Evolutionary conservation across 2,329 filamentous ascomycete genomes (phyloP), one percentile per base, ranked within the genome.

Genomic region (Phoma herbarum): DNA sequence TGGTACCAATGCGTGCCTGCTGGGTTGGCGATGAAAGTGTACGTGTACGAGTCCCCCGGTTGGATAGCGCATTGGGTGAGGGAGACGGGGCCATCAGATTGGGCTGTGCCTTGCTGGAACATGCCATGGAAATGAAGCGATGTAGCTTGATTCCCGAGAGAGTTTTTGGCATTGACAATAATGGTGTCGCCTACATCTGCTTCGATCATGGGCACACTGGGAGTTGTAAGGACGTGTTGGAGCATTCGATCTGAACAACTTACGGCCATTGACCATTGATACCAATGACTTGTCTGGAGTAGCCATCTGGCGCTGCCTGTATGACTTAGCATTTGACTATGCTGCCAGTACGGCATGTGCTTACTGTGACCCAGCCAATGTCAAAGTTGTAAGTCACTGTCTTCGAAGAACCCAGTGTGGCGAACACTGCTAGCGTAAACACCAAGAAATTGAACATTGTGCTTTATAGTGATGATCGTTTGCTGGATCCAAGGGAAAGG

Each of bases 91-190:
- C 90, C 90, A 68, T 93, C 90, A 86, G 91, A 90, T 57, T 82
- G 82, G 60, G 86, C 90, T 0, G 89, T 90, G 14, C 88, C 89
- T 64, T 90, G 90, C 68, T 92, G 89, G 69, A 85, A 91, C 63
- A 93, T 83, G 22, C 90, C 90, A 65, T 93, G 90, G 75, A 90
- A 93, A 72, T 93, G 90, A 2, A 93, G 80, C 20, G 83, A 85
- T 16, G 88, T 89, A 11, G 83, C 84, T 62, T 84, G 74, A 62
- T 91, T 89, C 12, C 80, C 78, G 1, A 89, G 86, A 26, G 83
- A 80, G 64, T 93, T 93, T 62, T 85, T 77, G 52, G 91, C 81
- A 33, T 89, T 85, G 28, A 92, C 85, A 5, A 90, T 74, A 7
- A 94, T 74, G 0, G 83, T 86, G 66, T 94, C 91, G 18, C 88